Percentiles rank a stretch among this genome's conserved stretches.
phyloP scores from a whole-genome alignment of 441 rosid species.

The Croton setiger region DNA sequence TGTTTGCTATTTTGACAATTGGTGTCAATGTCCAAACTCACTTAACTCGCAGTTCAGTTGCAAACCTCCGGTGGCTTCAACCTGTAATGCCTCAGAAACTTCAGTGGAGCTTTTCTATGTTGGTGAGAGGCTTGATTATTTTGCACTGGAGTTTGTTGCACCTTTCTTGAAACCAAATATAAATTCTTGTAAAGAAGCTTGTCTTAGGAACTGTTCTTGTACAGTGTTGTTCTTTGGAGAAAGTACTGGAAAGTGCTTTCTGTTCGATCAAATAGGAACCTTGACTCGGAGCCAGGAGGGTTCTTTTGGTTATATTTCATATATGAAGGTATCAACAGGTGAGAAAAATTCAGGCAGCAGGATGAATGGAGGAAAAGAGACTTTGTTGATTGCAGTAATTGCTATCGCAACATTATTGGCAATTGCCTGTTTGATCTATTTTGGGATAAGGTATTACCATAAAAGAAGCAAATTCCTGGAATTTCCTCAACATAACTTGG shows the following conservation, averaged over 20 bases:
- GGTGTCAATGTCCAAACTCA: slow-evolving; percentile 55
- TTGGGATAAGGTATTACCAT: slow-evolving; percentile 35
- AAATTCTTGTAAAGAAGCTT: slow-evolving; percentile 53
- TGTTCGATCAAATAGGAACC: slow-evolving; percentile 72
- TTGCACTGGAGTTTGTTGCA: slow-evolving; percentile 49
- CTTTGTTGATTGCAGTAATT: slow-evolving; percentile 38
- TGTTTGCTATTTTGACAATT: slow-evolving; percentile 44
- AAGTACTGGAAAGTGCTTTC: slow-evolving; percentile 59
- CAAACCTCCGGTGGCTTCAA: slow-evolving; percentile 48
- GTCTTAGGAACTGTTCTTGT: slow-evolving; percentile 67
- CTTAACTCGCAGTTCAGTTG: slow-evolving; percentile 37
- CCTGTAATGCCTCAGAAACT: slow-evolving; percentile 37
- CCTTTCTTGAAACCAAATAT: slow-evolving; percentile 46
- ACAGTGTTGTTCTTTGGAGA: slow-evolving; percentile 59
- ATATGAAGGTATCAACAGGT: slow-evolving; percentile 42
- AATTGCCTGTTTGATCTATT: slow-evolving; percentile 43
- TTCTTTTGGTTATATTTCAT: slow-evolving; percentile 42
- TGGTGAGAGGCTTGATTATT: slow-evolving; percentile 54
- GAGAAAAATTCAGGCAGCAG: neutral
- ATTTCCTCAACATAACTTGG: slow-evolving; percentile 39
- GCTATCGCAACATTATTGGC: slow-evolving; percentile 44
- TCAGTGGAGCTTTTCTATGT: slow-evolving; percentile 43
- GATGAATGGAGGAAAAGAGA: slow-evolving; percentile 23
- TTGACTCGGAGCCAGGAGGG: slow-evolving; percentile 33
- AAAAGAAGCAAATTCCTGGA: slow-evolving; percentile 28